A percentile compares a stretch with the other conserved stretches of the same genome.
Conservation (phyloP, 106 monocot species). For the Hemerocallis citrina region DNA sequence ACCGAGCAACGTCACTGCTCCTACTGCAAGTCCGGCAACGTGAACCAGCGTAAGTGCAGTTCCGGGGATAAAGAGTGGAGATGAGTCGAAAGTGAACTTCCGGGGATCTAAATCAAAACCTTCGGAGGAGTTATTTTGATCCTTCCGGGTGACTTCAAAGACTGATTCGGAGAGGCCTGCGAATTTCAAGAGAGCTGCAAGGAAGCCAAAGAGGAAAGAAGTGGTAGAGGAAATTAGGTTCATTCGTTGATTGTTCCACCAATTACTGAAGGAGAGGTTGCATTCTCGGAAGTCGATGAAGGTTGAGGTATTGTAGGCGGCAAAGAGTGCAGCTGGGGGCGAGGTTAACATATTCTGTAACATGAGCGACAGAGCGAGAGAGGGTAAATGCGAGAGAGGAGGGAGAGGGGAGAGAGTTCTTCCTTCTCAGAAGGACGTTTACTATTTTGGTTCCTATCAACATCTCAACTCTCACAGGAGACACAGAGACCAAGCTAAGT, state of each 20-base stretch:
- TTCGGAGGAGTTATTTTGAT: conserved; percentile 4
- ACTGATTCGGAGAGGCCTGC: conserved; percentile 38
- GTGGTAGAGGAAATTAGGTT: conserved; percentile 14
- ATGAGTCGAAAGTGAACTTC: conserved; percentile 55
- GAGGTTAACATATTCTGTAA: too few relatives aligned
- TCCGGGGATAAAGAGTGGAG: conserved; percentile 36
- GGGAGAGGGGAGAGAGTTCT: too few relatives aligned
- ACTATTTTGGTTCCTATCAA: too few relatives aligned
- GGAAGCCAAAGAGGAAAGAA: conserved; percentile 33
- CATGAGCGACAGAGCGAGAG: too few relatives aligned
- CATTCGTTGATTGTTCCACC: conserved; percentile 73
- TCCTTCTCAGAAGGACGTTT: too few relatives aligned
- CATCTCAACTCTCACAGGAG: too few relatives aligned
- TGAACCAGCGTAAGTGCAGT: conserved; percentile 33
- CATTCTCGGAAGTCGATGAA: conserved; percentile 24
- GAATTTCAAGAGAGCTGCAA: conserved; percentile 27
- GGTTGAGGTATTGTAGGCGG: conserved; percentile 12
- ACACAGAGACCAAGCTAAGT: too few relatives aligned
- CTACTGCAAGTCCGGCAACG: conserved; percentile 13
- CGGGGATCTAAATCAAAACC: conserved; percentile 3
- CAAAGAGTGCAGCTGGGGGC: conserved; percentile 14
- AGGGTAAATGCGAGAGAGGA: too few relatives aligned
- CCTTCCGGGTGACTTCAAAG: conserved; percentile 54
- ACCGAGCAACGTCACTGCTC: background rate
- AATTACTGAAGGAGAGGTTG: conserved; percentile 21